Percentiles rank a stretch among this genome's conserved stretches.
These are phyloP conservation scores for Cydonia oblonga DNA, from an alignment of 331 rosid species.

Conservation along the genomic window DNA sequence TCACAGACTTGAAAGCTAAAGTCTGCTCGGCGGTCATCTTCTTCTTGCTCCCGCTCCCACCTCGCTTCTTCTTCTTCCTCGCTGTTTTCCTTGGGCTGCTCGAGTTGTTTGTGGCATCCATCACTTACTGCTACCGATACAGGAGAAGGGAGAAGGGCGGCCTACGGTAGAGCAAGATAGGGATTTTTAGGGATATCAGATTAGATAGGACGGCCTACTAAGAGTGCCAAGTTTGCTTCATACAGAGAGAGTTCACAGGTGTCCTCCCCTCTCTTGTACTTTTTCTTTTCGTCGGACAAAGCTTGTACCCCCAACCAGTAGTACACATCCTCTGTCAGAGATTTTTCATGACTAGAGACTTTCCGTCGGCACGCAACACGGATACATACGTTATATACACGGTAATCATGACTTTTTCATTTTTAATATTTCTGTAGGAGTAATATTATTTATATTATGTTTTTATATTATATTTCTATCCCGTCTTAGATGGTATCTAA, in stretches of 20 bases:
- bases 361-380: no score
- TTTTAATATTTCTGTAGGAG: no score
- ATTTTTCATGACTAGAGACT: no score
- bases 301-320: background rate
- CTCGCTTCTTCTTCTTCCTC: conserved; percentile 65
- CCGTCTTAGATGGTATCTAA: no score
- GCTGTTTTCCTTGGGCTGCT: conserved; percentile 17
- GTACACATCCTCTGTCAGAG: background rate
- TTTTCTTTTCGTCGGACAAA: background rate
- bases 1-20: conserved; percentile 59
- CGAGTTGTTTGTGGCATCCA: conserved; percentile 44
- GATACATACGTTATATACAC: no score
- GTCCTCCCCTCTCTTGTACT: background rate
- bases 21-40: conserved; percentile 81
- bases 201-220: background rate
- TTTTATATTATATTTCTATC: no score
- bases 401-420: no score
- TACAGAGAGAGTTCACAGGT: background rate
- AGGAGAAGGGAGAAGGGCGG: background rate
- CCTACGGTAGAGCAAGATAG: background rate
- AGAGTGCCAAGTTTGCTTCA: background rate
- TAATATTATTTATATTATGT: no score
- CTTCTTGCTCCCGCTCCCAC: conserved; percentile 63
- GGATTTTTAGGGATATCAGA: background rate
- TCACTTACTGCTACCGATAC: conserved; percentile 10